Base-by-base conservation (phyloP, 345 rosid species). In the Camelina laxa region DNA sequence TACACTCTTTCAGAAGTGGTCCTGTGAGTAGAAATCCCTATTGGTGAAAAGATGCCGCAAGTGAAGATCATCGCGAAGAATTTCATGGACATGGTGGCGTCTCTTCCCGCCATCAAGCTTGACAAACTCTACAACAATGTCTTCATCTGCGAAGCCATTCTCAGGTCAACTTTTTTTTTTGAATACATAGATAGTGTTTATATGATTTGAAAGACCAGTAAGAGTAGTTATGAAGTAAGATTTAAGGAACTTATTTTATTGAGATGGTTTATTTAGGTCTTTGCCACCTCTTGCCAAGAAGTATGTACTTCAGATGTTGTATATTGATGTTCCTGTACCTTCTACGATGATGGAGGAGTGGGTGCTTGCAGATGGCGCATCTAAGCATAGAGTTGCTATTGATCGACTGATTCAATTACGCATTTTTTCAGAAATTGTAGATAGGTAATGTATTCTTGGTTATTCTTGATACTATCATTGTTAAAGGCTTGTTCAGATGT, bases 81-180 rank as follows among this genome's bases (percentile, higher is more conserved):
- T 80, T 94, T 91, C 79, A 91, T 91, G 98, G 97, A 89, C 82
- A 94, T 94, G 98, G 98, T 94, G 84, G 91, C 97, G 15, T 82
- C 97, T 36, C 70, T 94, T 70, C 89, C 97, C 0, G 87, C 93
- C 76, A 85, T 89, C 76, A 92, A 91, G 85, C 98, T 94, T 51
- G 91, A 90, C 49, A 79, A 70, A 63, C 95, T 94, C 45, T 94
- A 90, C 80, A 73, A 87, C 74, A 94, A 89, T 65, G 83, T 87
- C 13, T 92, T 88, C 84, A 92, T 95, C 38, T 92, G 96, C 69
- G 92, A 95, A 64, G 99, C 99, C 72, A 92, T 92, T 77, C 93
- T 95, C 86, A 90, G 97, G 96, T 89, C 50, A 48, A 8, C 8
- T 48, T 15, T 9, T 42, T 42, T 42, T n/a, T 42, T 42, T 13